Percentiles rank a stretch among this genome's conserved stretches.
Evolutionary conservation across 208 protist genomes (phyloP).

Genomic region (Borovskyia barvae): DNA sequence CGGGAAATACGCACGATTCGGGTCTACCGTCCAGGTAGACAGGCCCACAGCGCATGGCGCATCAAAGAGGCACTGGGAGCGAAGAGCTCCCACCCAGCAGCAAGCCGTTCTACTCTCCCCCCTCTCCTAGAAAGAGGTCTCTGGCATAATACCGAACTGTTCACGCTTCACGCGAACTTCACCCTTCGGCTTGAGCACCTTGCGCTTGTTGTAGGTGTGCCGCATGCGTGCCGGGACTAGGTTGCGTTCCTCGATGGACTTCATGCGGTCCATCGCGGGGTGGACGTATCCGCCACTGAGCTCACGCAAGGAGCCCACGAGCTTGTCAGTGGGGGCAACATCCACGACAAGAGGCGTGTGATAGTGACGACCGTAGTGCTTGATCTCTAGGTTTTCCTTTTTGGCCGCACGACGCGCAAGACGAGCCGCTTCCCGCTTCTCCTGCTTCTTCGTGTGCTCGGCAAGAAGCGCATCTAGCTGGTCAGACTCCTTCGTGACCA

Average conservation of each 20-base stretch:
- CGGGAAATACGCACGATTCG: no score
- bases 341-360: slow-evolving; percentile 75
- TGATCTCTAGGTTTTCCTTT: slow-evolving; percentile 58
- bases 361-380: slow-evolving; percentile 86
- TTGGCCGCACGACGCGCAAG: slow-evolving; percentile 51
- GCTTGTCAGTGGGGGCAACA: slow-evolving; percentile 62
- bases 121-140: slow-evolving; percentile 84
- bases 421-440: slow-evolving; percentile 34
- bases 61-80: no score
- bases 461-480: slow-evolving; percentile 54
- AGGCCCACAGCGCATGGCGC: no score
- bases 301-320: slow-evolving; percentile 83
- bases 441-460: slow-evolving; percentile 30
- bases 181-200: slow-evolving; percentile 86
- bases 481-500: slow-evolving; percentile 46
- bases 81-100: no score
- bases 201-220: slow-evolving; percentile 87
- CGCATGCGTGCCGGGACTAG: slow-evolving; percentile 84
- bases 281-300: slow-evolving; percentile 72
- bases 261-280: slow-evolving; percentile 81
- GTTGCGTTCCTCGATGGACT: slow-evolving; percentile 90
- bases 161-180: slow-evolving; percentile 84
- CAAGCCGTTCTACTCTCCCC: no score
- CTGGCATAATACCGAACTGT: slow-evolving; percentile 72
- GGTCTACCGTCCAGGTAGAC: no score